Conservation (phyloP, 495 filamentous ascomycete species). For the Penicillium cinerascens region DNA sequence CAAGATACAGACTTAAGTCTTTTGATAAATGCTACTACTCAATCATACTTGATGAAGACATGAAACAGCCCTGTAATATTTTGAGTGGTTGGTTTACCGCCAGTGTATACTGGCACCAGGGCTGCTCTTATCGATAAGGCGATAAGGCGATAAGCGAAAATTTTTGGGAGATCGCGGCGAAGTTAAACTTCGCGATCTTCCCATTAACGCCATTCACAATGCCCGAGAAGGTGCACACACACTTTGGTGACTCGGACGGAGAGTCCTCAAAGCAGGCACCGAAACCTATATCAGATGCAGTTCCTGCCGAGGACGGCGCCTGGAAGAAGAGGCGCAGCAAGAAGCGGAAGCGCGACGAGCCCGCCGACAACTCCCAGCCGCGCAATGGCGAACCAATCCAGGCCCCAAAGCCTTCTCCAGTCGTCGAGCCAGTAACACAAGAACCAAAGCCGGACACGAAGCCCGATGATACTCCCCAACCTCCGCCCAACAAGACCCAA, state of each 20-base stretch:
- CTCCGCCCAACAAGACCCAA: not conserved
- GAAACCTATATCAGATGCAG: slow-evolving; percentile 4
- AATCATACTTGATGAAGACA: too few species aligned
- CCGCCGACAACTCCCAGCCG: slow-evolving; percentile 9
- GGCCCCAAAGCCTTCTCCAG: not conserved
- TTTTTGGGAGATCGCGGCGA: slow-evolving; percentile 21
- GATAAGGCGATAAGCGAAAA: slow-evolving; percentile 27
- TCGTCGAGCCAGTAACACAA: not conserved
- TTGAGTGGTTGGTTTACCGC: too few species aligned
- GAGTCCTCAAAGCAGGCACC: slow-evolving; percentile 6
- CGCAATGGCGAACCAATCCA: slow-evolving; percentile 1
- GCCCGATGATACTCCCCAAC: not conserved
- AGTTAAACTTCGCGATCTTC: not conserved
- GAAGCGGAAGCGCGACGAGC: slow-evolving; percentile 45
- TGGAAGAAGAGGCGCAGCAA: slow-evolving; percentile 32
- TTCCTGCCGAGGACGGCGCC: slow-evolving; percentile 16
- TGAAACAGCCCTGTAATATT: too few species aligned
- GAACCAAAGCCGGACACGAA: not conserved
- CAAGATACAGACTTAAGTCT: too few species aligned
- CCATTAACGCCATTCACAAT: slow-evolving; percentile 29
- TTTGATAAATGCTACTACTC: too few species aligned
- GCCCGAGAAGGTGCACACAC: slow-evolving; percentile 43
- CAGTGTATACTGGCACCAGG: too few species aligned
- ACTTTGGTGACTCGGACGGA: slow-evolving; percentile 21
- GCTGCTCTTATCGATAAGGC: slow-evolving; percentile 11